These are phyloP conservation scores for Uronychia setigera DNA, from an alignment of 73 alveolate species.

Conservation along the genomic window DNA sequence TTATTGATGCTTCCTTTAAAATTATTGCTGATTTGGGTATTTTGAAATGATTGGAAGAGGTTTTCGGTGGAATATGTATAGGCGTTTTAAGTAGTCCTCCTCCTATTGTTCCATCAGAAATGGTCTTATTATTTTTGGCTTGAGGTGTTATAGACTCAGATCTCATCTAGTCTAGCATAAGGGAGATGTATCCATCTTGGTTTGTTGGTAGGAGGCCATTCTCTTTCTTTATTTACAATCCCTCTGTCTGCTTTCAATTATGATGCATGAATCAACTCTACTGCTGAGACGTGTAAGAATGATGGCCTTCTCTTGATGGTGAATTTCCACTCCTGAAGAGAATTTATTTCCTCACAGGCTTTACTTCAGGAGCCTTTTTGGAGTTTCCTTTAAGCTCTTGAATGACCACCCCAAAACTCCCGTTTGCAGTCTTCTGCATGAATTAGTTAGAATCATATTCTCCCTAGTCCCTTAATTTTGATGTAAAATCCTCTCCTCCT, in stretches of 20 bases:
- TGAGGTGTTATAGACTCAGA: background rate
- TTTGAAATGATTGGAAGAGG: background rate
- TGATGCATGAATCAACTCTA: background rate
- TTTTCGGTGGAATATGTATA: background rate
- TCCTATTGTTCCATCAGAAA: too few species aligned
- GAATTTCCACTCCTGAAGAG: background rate
- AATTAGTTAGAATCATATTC: too few species aligned
- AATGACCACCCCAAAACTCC: too few species aligned
- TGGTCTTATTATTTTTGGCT: background rate
- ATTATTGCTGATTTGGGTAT: background rate
- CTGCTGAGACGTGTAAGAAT: background rate
- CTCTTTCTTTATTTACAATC: too few species aligned
- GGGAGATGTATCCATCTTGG: background rate
- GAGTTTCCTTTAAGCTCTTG: too few species aligned
- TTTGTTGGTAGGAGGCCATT: background rate
- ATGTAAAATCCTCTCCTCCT: too few species aligned
- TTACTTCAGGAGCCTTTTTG: too few species aligned
- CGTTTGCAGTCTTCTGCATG: too few species aligned
- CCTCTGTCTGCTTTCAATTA: background rate
- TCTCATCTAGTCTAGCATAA: background rate
- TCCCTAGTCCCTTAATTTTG: too few species aligned
- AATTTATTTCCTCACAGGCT: background rate
- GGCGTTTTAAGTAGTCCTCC: too few species aligned
- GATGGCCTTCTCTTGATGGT: background rate
- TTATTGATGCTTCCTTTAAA: background rate